These are phyloP conservation scores for Kodamaea fungicola DNA, from an alignment of 1,139 yeast genomes.

Conservation along the genomic window DNA sequence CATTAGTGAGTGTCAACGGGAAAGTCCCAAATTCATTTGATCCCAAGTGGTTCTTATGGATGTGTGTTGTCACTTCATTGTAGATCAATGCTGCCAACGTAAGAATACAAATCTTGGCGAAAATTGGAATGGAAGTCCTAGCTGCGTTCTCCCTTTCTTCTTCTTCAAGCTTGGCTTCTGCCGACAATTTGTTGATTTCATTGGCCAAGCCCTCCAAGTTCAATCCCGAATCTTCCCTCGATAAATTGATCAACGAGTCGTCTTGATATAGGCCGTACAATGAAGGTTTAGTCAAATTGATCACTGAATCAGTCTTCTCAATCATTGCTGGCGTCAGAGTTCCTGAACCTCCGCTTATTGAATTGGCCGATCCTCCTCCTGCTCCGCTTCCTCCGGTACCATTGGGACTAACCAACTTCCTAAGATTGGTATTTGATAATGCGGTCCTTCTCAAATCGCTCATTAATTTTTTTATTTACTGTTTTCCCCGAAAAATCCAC, in stretches of 20 bases:
- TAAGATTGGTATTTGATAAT: constrained; percentile 17
- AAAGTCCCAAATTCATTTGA: constrained; percentile 10
- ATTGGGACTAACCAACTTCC: constrained; percentile 8
- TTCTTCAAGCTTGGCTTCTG: background rate
- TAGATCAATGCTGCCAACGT: constrained; percentile 46
- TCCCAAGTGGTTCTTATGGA: constrained; percentile 44
- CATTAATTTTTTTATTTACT: constrained; percentile 10
- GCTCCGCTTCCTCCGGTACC: background rate
- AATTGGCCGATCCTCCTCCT: constrained; percentile 6
- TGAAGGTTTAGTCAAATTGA: constrained; percentile 48
- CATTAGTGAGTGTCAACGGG: constrained; percentile 34
- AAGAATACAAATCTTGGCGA: constrained; percentile 29
- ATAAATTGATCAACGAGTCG: constrained; percentile 31
- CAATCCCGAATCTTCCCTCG: constrained; percentile 23
- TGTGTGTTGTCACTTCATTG: constrained; percentile 47
- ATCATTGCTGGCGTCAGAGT: constrained; percentile 19
- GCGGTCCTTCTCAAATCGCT: constrained; percentile 20
- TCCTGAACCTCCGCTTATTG: constrained; percentile 7
- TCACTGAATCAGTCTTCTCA: constrained; percentile 41
- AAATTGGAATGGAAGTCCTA: constrained; percentile 9
- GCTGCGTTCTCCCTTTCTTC: background rate
- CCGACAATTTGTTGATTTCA: constrained; percentile 2
- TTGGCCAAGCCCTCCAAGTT: constrained; percentile 7
- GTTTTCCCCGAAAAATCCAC: constrained; percentile 1
- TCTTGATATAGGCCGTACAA: constrained; percentile 48